A percentile compares a stretch with the other conserved stretches of the same genome.
These are phyloP conservation scores for Fragaria iinumae DNA, from an alignment of 306 rosid species.

Conservation along the genomic window DNA sequence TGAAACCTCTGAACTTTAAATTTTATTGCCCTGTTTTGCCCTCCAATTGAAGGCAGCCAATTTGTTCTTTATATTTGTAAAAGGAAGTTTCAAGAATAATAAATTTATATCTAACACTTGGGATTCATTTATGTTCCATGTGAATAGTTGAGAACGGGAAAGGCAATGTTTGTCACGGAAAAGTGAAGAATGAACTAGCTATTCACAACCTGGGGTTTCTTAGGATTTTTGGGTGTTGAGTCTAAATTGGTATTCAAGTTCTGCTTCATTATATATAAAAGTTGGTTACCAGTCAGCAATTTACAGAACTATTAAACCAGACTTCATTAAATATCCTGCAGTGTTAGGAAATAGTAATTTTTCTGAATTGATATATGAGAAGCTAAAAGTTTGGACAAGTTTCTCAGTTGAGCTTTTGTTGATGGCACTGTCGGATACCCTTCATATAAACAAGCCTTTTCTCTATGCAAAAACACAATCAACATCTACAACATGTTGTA, in stretches of 20 bases:
- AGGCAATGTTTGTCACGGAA: neutral
- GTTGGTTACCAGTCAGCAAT: neutral
- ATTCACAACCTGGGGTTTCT: neutral
- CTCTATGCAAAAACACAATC: neutral
- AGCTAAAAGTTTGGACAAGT: neutral
- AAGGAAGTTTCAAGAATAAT: neutral
- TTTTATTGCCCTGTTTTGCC: slow-evolving; percentile 2
- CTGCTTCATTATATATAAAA: neutral
- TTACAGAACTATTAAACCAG: neutral
- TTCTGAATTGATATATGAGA: neutral
- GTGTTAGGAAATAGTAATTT: neutral
- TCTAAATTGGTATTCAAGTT: neutral
- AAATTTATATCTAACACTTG: neutral
- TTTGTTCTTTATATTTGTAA: neutral
- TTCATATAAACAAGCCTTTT: neutral
- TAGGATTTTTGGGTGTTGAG: neutral
- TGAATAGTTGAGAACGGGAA: neutral
- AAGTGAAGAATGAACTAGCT: neutral
- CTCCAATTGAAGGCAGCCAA: neutral
- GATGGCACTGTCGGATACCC: neutral
- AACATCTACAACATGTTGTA: neutral
- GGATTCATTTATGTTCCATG: neutral
- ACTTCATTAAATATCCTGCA: neutral
- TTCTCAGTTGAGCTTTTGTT: neutral
- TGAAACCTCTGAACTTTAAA: slow-evolving; percentile 3